Evolutionary conservation across 306 rosid genomes (phyloP).

Genomic region (Lablab purpureus): DNA sequence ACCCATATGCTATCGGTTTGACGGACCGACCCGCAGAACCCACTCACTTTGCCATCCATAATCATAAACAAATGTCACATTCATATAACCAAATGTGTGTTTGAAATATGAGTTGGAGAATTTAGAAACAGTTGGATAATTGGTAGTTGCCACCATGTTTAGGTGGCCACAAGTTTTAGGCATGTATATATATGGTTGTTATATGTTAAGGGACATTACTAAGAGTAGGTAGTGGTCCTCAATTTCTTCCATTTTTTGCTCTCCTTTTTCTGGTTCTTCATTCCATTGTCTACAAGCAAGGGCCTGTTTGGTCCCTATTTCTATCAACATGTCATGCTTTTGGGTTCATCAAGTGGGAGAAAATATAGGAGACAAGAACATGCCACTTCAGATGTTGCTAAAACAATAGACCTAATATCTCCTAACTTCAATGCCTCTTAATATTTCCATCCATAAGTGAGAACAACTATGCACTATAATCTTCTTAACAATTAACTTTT

Average conservation of each 20-base stretch:
- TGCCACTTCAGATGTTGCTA: neutral
- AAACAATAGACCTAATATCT: neutral
- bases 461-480: too few relatives aligned
- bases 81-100: neutral
- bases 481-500: too few relatives aligned
- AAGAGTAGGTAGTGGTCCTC: neutral
- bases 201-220: neutral
- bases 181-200: conserved; percentile 4
- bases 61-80: conserved; percentile 8
- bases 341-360: neutral
- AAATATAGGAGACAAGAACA: neutral
- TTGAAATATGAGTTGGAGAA: conserved; percentile 39
- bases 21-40: too few relatives aligned
- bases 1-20: too few relatives aligned
- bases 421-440: neutral
- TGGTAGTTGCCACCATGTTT: conserved; percentile 32
- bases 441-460: too few relatives aligned
- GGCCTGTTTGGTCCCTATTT: neutral
- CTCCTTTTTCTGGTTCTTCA: neutral
- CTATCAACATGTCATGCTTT: neutral
- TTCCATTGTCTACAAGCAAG: neutral
- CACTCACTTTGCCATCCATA: too few relatives aligned
- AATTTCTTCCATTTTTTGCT: neutral
- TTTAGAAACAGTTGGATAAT: conserved; percentile 39
- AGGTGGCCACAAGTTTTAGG: conserved; percentile 44